These are phyloP conservation scores for Fusarium pininemorale DNA, from an alignment of 2,329 filamentous ascomycete species.

Conservation along the genomic window DNA sequence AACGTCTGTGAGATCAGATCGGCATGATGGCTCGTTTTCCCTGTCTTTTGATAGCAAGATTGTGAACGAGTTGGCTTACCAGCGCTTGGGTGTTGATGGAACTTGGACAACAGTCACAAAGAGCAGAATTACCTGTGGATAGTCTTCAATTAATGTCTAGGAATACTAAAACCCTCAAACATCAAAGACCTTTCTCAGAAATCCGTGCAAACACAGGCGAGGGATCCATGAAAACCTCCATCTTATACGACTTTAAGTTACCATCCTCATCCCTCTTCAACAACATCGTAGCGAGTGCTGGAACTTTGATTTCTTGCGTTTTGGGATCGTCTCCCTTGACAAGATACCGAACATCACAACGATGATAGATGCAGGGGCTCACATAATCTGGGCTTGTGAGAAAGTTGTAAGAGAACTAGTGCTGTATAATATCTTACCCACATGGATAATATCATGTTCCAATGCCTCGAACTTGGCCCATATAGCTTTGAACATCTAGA, in stretches of 20 bases:
- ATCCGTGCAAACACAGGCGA: neutral
- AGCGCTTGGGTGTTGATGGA: constrained; percentile 17
- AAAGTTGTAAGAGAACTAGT: accelerated
- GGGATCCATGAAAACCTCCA: neutral
- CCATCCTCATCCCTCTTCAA: neutral
- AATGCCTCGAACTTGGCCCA: constrained; percentile 3
- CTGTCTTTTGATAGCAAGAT: neutral
- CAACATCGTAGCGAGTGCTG: neutral
- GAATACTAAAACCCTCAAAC: neutral
- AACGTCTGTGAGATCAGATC: neutral
- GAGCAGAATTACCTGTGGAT: neutral
- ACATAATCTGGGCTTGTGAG: neutral
- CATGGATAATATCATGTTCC: neutral
- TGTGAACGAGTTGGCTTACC: constrained; percentile 19
- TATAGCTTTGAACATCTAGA: neutral
- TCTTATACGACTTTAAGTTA: neutral
- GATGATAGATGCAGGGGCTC: constrained; percentile 4
- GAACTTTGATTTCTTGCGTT: neutral
- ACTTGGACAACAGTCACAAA: constrained; percentile 20
- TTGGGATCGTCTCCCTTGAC: constrained; percentile 2
- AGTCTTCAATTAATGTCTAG: neutral
- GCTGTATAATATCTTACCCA: neutral
- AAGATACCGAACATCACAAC: constrained; percentile 2
- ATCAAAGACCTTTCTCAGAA: neutral
- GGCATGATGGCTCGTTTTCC: neutral